A percentile compares a stretch with the other conserved stretches of the same genome.
Evolutionary conservation across 176 grass and related monocot genomes (phyloP).

Genomic region (Puccinellia tenuiflora): DNA sequence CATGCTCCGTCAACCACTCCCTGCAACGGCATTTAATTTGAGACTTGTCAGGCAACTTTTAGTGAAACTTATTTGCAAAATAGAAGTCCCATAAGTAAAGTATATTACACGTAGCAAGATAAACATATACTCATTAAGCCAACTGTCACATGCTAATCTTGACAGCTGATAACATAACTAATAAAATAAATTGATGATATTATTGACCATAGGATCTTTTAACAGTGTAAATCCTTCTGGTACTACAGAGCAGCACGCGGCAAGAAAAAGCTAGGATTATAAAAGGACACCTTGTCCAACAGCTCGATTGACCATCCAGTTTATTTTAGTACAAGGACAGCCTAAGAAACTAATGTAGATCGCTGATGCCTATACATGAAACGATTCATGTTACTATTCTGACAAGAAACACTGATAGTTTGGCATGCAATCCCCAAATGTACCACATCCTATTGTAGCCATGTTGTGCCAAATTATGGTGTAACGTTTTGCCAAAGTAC

Average conservation of each 20-base stretch:
- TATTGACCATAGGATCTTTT: neutral
- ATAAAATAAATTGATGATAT: neutral
- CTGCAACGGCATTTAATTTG: conserved; percentile 23
- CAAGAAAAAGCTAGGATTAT: neutral
- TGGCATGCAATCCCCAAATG: neutral
- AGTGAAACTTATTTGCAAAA: neutral
- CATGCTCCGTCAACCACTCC: conserved; percentile 69
- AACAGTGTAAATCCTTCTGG: neutral
- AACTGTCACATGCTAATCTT: neutral
- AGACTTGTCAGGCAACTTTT: neutral
- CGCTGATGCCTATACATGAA: neutral
- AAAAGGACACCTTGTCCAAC: neutral
- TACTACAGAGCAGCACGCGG: neutral
- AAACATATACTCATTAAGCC: neutral
- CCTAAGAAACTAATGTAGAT: neutral
- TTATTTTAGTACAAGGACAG: neutral
- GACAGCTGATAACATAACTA: neutral
- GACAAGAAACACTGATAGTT: neutral
- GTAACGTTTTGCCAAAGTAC: neutral
- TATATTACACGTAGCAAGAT: neutral
- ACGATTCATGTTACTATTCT: neutral
- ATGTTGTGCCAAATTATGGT: neutral
- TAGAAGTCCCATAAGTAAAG: neutral
- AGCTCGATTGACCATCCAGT: neutral
- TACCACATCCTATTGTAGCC: neutral